These are phyloP conservation scores for Komagataella mondaviorum DNA, from an alignment of 805 yeast genomes.

Conservation along the genomic window DNA sequence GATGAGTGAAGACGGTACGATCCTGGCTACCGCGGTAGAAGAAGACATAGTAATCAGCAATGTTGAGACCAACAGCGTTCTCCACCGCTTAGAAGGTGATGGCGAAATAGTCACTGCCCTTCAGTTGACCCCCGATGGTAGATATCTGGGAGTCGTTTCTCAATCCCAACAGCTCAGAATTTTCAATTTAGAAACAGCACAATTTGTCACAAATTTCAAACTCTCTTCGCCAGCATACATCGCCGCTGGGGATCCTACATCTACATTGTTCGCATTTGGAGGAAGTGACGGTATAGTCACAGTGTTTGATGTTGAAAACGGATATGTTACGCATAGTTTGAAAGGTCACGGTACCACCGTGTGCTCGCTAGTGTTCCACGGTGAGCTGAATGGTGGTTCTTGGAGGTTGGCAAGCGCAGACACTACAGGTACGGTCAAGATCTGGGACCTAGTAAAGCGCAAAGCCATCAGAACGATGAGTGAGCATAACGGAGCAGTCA, in stretches of 20 bases:
- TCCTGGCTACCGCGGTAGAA: conserved; percentile 68
- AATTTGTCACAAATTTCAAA: conserved; percentile 37
- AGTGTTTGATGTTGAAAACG: conserved; percentile 86
- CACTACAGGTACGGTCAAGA: conserved; percentile 39
- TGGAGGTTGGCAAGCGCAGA: conserved; percentile 77
- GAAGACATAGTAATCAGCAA: conserved; percentile 69
- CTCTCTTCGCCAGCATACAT: conserved; percentile 75
- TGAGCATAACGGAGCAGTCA: conserved; percentile 76
- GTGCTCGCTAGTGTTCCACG: conserved; percentile 61
- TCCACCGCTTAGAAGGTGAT: conserved; percentile 68
- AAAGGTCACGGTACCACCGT: conserved; percentile 91
- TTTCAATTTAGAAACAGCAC: conserved; percentile 29
- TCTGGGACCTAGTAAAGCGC: conserved; percentile 63
- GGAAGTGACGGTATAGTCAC: conserved; percentile 88
- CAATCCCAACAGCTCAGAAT: conserved; percentile 75
- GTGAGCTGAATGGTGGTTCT: conserved; percentile 48
- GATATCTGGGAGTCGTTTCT: conserved; percentile 55
- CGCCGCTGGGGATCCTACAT: conserved; percentile 62
- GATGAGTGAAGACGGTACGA: conserved; percentile 42
- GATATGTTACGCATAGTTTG: conserved; percentile 76
- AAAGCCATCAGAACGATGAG: conserved; percentile 46
- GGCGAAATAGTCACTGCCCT: conserved; percentile 70
- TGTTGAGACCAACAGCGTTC: conserved; percentile 37
- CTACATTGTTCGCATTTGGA: conserved; percentile 84
- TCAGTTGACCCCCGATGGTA: conserved; percentile 65